Conservation (phyloP, 306 rosid genomes). For the Spatholobus suberectus region DNA sequence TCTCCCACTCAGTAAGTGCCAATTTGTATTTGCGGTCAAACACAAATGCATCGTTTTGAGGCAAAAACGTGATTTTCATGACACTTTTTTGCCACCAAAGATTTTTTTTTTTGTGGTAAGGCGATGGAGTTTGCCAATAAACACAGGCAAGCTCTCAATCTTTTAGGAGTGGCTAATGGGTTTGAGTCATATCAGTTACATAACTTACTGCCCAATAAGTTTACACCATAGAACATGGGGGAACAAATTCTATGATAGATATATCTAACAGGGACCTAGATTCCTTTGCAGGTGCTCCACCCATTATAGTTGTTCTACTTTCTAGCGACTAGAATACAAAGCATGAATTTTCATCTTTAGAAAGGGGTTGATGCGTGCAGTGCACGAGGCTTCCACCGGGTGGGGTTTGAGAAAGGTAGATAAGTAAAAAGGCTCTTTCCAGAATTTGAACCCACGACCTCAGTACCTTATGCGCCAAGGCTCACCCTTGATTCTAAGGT, state of each 20-base stretch:
- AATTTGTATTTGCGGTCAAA: not conserved
- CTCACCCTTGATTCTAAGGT: not conserved
- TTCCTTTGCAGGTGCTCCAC: conserved; percentile 30
- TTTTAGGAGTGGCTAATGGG: not conserved
- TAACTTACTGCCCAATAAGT: not conserved
- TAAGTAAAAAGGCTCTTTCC: not conserved
- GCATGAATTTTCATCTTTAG: not conserved
- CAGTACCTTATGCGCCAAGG: not conserved
- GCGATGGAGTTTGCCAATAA: not conserved
- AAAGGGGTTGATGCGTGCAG: no score
- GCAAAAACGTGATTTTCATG: not conserved
- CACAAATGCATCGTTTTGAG: not conserved
- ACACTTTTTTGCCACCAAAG: not conserved
- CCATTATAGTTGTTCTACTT: conserved; percentile 5
- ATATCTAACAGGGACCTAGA: conserved; percentile 25
- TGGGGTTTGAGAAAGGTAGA: not conserved
- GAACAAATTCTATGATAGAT: conserved; percentile 20
- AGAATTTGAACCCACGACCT: not conserved
- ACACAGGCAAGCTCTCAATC: not conserved
- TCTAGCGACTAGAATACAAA: conserved; percentile 9
- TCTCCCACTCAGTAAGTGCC: not conserved
- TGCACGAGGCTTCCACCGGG: not conserved
- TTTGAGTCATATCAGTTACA: conserved; percentile 20
- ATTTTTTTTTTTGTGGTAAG: not conserved
- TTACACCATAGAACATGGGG: conserved; percentile 27